These are phyloP conservation scores for Sclerotinia subarctica DNA, from an alignment of 2,329 filamentous ascomycete species.

Conservation along the genomic window DNA sequence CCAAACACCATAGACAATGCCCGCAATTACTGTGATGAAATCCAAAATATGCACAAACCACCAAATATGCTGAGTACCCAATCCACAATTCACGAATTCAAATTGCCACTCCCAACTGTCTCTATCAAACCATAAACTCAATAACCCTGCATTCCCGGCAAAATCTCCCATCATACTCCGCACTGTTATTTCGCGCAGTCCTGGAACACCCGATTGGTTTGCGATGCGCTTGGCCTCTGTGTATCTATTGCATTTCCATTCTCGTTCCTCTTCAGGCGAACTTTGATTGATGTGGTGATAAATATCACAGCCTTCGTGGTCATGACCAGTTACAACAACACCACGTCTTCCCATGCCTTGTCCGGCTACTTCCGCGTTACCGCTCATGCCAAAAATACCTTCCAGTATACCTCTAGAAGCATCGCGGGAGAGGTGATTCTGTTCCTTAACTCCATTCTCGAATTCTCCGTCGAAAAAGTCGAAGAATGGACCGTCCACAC, in stretches of 20 bases:
- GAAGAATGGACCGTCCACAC: slow-evolving; percentile 81
- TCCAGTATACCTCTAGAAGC: slow-evolving; percentile 75
- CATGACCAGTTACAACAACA: slow-evolving; percentile 86
- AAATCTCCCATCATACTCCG: slow-evolving; percentile 98
- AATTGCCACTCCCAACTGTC: slow-evolving; percentile 72
- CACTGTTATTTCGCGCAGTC: slow-evolving; percentile 84
- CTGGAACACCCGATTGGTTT: slow-evolving; percentile 49
- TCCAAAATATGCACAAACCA: slow-evolving; percentile 83
- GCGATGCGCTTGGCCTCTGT: slow-evolving; percentile 43
- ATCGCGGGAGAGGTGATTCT: slow-evolving; percentile 79
- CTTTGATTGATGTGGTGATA: slow-evolving; percentile 76
- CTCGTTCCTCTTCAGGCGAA: slow-evolving; percentile 23
- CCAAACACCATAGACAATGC: slow-evolving; percentile 24
- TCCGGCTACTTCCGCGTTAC: slow-evolving; percentile 55
- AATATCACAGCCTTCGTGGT: slow-evolving; percentile 90
- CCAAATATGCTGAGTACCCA: slow-evolving; percentile 90
- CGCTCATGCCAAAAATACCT: slow-evolving; percentile 76
- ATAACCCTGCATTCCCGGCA: slow-evolving; percentile 82
- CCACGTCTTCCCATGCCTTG: slow-evolving; percentile 67
- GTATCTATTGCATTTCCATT: slow-evolving; percentile 47
- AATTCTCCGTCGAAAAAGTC: slow-evolving; percentile 67
- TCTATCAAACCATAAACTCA: slow-evolving; percentile 86
- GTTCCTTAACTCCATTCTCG: slow-evolving; percentile 75
- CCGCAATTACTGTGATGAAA: slow-evolving; percentile 33
- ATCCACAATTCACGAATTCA: slow-evolving; percentile 72